Conservation (phyloP, 2,329 filamentous ascomycete species). For the Epichloe hybrida region DNA sequence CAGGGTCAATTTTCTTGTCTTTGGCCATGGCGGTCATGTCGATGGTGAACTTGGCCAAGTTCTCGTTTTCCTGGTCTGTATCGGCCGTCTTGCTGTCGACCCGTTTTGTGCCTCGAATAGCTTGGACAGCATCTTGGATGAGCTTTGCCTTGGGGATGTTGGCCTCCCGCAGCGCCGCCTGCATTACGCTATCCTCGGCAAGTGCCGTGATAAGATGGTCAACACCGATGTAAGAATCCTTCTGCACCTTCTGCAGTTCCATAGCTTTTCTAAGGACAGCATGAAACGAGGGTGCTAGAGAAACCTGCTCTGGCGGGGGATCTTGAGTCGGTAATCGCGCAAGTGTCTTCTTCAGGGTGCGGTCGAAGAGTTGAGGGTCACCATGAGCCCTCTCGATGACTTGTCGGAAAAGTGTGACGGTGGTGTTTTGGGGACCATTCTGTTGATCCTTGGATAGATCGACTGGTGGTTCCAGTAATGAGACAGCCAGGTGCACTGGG, state of each 20-base stretch:
- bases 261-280: conserved; percentile 72
- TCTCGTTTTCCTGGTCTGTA: conserved; percentile 83
- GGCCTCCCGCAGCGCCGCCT: conserved; percentile 63
- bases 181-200: conserved; percentile 63
- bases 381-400: conserved; percentile 89
- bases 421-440: conserved; percentile 51
- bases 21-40: conserved; percentile 95
- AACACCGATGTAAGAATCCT: conserved; percentile 86
- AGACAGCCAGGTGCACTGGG: conserved; percentile 78
- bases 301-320: conserved; percentile 84
- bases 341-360: conserved; percentile 79
- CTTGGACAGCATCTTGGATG: conserved; percentile 77
- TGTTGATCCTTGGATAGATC: conserved; percentile 75
- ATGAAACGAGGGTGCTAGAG: conserved; percentile 68
- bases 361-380: conserved; percentile 77
- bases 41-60: conserved; percentile 94
- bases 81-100: conserved; percentile 96
- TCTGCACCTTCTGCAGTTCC: conserved; percentile 92
- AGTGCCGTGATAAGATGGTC: conserved; percentile 86
- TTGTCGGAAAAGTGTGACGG: conserved; percentile 78
- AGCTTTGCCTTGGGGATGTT: conserved; percentile 88
- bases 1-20: conserved; percentile 95
- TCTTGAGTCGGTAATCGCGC: conserved; percentile 90
- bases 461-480: conserved; percentile 61
- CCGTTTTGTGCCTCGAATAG: conserved; percentile 82